Conservation (phyloP, 2,329 filamentous ascomycete species). For the Fusarium papillatum region DNA sequence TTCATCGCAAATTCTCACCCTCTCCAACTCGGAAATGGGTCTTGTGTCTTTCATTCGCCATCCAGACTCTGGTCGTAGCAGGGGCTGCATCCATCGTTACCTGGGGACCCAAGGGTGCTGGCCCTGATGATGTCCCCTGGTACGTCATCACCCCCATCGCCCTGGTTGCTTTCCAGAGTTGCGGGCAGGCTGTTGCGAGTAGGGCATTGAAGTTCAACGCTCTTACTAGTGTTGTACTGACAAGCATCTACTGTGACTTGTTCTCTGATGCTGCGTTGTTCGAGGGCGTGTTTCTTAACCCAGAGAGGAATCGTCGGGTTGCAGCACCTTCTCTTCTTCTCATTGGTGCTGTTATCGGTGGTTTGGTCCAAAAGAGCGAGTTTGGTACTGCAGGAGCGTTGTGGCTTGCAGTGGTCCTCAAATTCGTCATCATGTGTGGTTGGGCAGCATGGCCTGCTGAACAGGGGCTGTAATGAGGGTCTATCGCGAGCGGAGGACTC, state of each 20-base stretch:
- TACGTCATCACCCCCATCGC: conserved; percentile 75
- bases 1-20: conserved; percentile 69
- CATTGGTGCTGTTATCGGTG: conserved; percentile 63
- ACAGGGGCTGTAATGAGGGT: conserved; percentile 17
- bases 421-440: conserved; percentile 66
- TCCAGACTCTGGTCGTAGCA: conserved; percentile 65
- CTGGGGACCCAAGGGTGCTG: conserved; percentile 54
- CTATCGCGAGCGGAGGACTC: neutral
- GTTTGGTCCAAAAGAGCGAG: conserved; percentile 60
- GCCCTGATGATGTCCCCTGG: conserved; percentile 65
- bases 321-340: conserved; percentile 64
- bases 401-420: conserved; percentile 71
- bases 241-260: conserved; percentile 85
- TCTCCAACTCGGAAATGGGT: conserved; percentile 73
- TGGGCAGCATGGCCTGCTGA: conserved; percentile 74
- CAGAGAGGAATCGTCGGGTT: conserved; percentile 64
- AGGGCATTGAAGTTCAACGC: conserved; percentile 77
- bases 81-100: conserved; percentile 68
- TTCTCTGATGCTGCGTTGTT: conserved; percentile 74
- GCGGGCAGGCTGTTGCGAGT: conserved; percentile 83
- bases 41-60: conserved; percentile 68
- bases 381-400: conserved; percentile 66
- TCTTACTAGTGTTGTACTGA: conserved; percentile 84
- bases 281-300: conserved; percentile 52
- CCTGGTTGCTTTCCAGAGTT: conserved; percentile 81